A percentile compares a stretch with the other conserved stretches of the same genome.
These are phyloP conservation scores for Fusarium verrucosum DNA, from an alignment of 2,329 filamentous ascomycete species.

Conservation along the genomic window DNA sequence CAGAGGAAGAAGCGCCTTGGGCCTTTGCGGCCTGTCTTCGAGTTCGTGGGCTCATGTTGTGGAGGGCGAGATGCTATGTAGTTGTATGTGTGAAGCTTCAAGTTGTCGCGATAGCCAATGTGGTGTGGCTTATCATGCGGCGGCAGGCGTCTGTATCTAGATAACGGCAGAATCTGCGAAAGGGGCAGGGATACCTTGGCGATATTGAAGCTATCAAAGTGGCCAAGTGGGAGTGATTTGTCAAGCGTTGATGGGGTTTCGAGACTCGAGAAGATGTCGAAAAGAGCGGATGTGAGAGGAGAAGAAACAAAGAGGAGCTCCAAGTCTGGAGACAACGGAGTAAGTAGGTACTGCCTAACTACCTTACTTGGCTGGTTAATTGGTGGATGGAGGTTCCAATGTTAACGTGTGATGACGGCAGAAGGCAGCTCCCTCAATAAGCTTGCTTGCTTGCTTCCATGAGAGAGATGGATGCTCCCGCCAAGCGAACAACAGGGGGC, in stretches of 20 bases:
- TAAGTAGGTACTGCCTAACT: background rate
- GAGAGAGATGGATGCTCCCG: conserved; percentile 32
- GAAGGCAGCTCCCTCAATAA: conserved; percentile 22
- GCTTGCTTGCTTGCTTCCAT: conserved; percentile 22
- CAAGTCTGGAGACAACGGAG: conserved; percentile 11
- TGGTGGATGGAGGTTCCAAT: too few relatives aligned
- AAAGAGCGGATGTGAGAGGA: conserved; percentile 45
- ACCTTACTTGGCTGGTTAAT: too few relatives aligned
- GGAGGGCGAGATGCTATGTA: conserved; percentile 5
- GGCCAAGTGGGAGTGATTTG: background rate
- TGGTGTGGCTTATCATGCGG: conserved; percentile 39
- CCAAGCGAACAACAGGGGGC: conserved; percentile 38
- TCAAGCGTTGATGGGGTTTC: conserved; percentile 2
- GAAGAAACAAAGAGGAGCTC: conserved; percentile 18
- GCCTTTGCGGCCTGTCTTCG: conserved; percentile 52
- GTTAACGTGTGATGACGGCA: conserved; percentile 30
- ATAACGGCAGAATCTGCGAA: conserved; percentile 39
- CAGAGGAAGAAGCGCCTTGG: conserved; percentile 42
- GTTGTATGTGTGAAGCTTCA: conserved; percentile 14
- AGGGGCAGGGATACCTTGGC: conserved; percentile 39
- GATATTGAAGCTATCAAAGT: conserved; percentile 33
- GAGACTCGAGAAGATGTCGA: conserved; percentile 3
- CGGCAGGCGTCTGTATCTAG: conserved; percentile 21
- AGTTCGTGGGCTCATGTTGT: conserved; percentile 53
- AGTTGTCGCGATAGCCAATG: conserved; percentile 27